A percentile compares a stretch with the other conserved stretches of the same genome.
phyloP scores from a whole-genome alignment of 2,329 filamentous ascomycete species.

The Fusarium xyrophilum region DNA sequence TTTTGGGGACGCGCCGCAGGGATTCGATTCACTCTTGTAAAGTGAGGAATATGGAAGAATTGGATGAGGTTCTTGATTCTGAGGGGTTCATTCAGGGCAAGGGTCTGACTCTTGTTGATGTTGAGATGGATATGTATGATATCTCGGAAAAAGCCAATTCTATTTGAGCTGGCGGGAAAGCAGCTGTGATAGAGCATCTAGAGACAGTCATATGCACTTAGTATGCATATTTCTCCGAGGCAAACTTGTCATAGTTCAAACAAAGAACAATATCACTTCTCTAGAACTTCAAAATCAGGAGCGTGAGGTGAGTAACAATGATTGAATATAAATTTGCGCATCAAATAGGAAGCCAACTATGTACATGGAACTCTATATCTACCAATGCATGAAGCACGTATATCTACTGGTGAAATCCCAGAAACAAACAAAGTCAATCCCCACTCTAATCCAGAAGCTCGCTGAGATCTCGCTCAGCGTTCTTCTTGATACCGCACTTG shows the following conservation, averaged over 20 bases:
- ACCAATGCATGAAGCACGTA: neutral
- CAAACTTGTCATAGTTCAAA: too few species aligned
- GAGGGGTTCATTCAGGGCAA: neutral
- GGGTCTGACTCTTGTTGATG: conserved; percentile 6
- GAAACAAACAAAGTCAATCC: neutral
- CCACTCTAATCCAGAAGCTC: neutral
- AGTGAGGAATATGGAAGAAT: neutral
- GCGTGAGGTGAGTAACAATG: neutral
- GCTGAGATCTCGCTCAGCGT: conserved; percentile 1
- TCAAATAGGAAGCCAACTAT: neutral
- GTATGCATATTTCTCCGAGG: neutral
- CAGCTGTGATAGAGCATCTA: neutral
- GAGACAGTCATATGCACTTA: too few species aligned
- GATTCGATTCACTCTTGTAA: neutral
- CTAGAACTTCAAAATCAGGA: accelerated
- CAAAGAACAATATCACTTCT: neutral
- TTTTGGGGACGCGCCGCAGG: neutral
- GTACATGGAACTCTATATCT: neutral
- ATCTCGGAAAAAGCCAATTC: neutral
- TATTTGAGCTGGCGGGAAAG: conserved; percentile 4
- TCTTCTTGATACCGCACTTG: conserved; percentile 15
- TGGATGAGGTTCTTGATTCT: neutral
- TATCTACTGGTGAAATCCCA: neutral
- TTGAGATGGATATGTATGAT: conserved; percentile 10
- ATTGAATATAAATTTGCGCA: neutral